Percentiles rank a stretch among this genome's conserved stretches.
phyloP scores from a whole-genome alignment of 2,329 filamentous ascomycete species.

The Tolypocladium guangdongense region DNA sequence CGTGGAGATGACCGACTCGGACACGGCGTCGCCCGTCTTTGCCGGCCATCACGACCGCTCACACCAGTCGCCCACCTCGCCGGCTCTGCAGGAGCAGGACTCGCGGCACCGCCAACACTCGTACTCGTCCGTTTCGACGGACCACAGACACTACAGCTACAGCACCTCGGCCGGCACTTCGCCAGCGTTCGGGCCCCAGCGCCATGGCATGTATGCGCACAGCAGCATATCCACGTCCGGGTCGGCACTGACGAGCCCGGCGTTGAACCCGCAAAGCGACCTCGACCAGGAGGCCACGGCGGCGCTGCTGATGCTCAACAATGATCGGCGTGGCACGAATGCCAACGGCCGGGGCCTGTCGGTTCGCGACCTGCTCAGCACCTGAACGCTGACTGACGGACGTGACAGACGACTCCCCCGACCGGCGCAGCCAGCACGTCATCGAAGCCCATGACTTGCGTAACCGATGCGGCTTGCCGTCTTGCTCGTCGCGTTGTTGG shows the following conservation, averaged over 20 bases:
- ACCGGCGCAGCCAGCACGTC: background rate
- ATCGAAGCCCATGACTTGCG: background rate
- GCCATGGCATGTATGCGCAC: conserved; percentile 25
- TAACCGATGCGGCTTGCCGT: background rate
- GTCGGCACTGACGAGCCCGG: conserved; percentile 48
- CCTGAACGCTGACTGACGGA: conserved; percentile 20
- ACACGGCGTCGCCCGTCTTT: conserved; percentile 36
- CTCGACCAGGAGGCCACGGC: conserved; percentile 72
- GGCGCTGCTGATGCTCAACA: conserved; percentile 79
- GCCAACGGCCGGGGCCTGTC: conserved; percentile 36
- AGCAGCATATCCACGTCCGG: conserved; percentile 30
- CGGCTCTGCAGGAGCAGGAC: conserved; percentile 37
- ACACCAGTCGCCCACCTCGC: conserved; percentile 40
- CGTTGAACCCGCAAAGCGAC: conserved; percentile 43
- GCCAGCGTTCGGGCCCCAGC: conserved; percentile 45
- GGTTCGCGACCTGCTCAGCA: conserved; percentile 42
- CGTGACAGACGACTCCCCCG: background rate
- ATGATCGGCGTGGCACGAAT: conserved; percentile 50
- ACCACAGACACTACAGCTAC: conserved; percentile 40
- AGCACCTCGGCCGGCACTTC: conserved; percentile 39
- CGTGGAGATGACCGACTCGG: conserved; percentile 52
- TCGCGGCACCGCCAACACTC: conserved; percentile 34
- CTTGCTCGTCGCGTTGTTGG: background rate
- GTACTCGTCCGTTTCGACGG: conserved; percentile 41
- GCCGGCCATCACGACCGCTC: conserved; percentile 21